phyloP scores from a whole-genome alignment of 2,329 filamentous ascomycete species.

The Claviceps lovelessii region DNA sequence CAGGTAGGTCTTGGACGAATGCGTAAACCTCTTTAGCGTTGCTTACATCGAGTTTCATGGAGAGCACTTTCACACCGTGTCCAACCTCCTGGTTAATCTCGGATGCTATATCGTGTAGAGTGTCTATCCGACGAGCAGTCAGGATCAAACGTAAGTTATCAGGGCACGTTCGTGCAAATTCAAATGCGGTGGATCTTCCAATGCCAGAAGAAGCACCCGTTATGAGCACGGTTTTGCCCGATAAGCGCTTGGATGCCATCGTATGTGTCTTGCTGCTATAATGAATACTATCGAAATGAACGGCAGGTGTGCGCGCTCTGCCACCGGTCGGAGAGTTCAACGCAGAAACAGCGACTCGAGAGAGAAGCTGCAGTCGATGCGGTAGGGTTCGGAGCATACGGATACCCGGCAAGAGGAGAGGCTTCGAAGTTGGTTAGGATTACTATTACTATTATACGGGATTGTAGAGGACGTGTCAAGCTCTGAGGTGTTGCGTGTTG shows the following conservation, averaged over 20 bases:
- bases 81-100: conserved; percentile 67
- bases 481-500: not conserved
- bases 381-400: not conserved
- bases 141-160: conserved; percentile 69
- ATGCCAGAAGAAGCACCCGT: conserved; percentile 92
- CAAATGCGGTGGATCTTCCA: conserved; percentile 66
- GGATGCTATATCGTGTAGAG: conserved; percentile 58
- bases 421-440: not conserved
- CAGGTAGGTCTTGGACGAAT: conserved; percentile 61
- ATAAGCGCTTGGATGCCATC: conserved; percentile 55
- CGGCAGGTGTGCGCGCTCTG: not conserved
- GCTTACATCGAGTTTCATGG: conserved; percentile 78
- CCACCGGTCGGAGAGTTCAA: not conserved
- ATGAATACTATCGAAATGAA: not conserved
- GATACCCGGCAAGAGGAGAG: not conserved
- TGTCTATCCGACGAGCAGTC: conserved; percentile 74
- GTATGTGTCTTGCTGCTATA: not conserved
- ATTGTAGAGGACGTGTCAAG: not conserved
- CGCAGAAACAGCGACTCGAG: no score
- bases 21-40: conserved; percentile 56
- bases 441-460: not conserved
- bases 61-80: conserved; percentile 64
- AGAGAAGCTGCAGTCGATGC: not conserved
- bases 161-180: conserved; percentile 79
- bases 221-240: conserved; percentile 82